Evolutionary conservation across 805 yeast species (phyloP), one percentile per base, ranked within the genome.

Genomic region (Starmerella potacharoeniae): DNA sequence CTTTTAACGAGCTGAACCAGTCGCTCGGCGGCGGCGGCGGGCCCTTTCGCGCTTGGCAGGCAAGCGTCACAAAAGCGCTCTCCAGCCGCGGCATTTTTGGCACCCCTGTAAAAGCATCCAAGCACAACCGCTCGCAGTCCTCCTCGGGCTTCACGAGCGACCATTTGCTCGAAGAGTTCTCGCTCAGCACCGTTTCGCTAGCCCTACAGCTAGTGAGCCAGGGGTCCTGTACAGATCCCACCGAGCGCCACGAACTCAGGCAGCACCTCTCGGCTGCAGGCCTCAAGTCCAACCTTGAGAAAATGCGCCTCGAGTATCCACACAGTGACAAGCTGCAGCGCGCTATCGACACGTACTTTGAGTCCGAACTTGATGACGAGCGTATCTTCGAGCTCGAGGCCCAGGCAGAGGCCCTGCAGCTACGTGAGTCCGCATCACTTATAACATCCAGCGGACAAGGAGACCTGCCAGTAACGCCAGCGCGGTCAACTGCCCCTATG

Each of bases 61-160:
- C 72, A 49, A 71, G 80, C 11, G 82, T 87, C 3, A 83, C 77
- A 51, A 78, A 77, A 49, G 83, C 90, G 0, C 63, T 88, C 45
- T 87, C 82, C 55, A 96, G 96, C 2, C 77, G 90, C 62, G 97
- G 97, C 7, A 84, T 81, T 63, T 76, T 86, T 77, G 96, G 96
- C 10, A 86, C 96, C 0, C 69, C 84, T 63, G 97, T 91, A 8
- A 97, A 97, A 1, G 95, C 96, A 0, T 83, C 87, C 56, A 93
- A 84, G 9, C 97, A 91, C 53, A 82, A 80, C 53, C 82, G 36
- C 30, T 31, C 39, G 34, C 43, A 30, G 14, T 11, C 58, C 9
- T 31, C 53, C 0, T 68, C 76, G 6, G 71, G 56, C 4, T 37
- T 43, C 16, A 46, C 49, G 8, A 47, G 80, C 30, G 91, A 86